Conservation (phyloP, 78 protist genomes). For the Dictyostelium citrinum region DNA sequence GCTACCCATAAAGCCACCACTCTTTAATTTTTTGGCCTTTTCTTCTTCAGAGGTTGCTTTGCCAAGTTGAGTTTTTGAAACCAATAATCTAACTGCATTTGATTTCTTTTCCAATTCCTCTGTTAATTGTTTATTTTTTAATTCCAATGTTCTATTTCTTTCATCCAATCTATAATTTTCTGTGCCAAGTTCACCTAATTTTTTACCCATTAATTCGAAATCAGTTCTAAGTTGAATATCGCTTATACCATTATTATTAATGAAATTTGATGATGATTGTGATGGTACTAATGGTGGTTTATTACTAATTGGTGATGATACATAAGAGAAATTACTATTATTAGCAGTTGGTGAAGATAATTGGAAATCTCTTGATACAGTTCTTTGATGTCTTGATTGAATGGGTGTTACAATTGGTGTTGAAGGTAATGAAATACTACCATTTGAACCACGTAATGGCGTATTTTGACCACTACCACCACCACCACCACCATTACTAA, state of each 20-base stretch:
- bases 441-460: slow-evolving; percentile 4
- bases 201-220: slow-evolving; percentile 41
- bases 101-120: slow-evolving; percentile 57
- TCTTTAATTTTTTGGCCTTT: slow-evolving; percentile 44
- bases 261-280: background rate
- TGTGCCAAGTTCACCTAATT: slow-evolving; percentile 58
- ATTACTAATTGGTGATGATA: background rate
- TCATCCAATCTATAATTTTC: slow-evolving; percentile 61
- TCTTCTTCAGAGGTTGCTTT: slow-evolving; percentile 45
- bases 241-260: background rate
- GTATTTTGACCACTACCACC: slow-evolving; percentile 12
- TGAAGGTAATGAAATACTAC: slow-evolving; percentile 36
- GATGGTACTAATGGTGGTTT: background rate
- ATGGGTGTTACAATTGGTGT: slow-evolving; percentile 37
- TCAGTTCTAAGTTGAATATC: background rate
- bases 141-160: slow-evolving; percentile 34
- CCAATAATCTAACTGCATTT: slow-evolving; percentile 34
- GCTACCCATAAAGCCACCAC: slow-evolving; percentile 46
- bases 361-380: slow-evolving; percentile 25
- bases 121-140: background rate
- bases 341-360: background rate
- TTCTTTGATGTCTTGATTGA: slow-evolving; percentile 24
- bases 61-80: slow-evolving; percentile 69
- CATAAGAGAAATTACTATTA: background rate
- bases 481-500: background rate